Evolutionary conservation across 306 rosid genomes (phyloP), one percentile per base, ranked within the genome.

Genomic region (Pyrus pyrifolia): DNA sequence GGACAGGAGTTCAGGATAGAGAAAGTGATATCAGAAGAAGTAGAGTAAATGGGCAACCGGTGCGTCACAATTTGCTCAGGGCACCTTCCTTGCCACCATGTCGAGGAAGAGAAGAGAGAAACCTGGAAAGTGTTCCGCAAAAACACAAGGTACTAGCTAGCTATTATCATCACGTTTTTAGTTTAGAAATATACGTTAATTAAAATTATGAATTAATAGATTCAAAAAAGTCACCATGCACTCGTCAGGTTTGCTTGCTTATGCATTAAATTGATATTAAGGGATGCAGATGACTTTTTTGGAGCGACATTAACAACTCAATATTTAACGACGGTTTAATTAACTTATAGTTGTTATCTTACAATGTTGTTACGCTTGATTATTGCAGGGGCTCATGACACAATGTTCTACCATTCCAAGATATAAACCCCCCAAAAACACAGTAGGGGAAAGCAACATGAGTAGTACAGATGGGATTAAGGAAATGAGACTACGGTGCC

Each of bases 351-450:
- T 15, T 40, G 8, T 4, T 49, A 49, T 49, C 68, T 23, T 23
- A 58, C 66, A 57, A 61, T 61, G 66, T 11, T 29, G 6, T 22
- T 30, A 49, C 3, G 11, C 44, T 21, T 7, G 45, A 15, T 3
- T 29, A 4, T 14, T 57, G 71, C 81, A 87, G 90, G 73, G 85
- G 38, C 67, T 27, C 22, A 74, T 42, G 67, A 67, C 76, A 72
- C 81, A 86, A 85, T 81, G 81, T 72, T 79, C 82, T 62, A 88
- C 90, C 80, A 75, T 84, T 77, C 89, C 96, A 22, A 90, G 83
- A 75, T 62, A 51, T 45, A 33, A 81, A 77, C 45, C 77, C 61
- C 75, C 80, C 18, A 79, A 81, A 67, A 83, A 15, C 45, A 65
- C 71, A 67, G 88, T 80, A 33, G 75, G 58, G 6, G 86, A 86